Conservation (phyloP, 208 protist species). For the Trypanosoma scelopori region DNA sequence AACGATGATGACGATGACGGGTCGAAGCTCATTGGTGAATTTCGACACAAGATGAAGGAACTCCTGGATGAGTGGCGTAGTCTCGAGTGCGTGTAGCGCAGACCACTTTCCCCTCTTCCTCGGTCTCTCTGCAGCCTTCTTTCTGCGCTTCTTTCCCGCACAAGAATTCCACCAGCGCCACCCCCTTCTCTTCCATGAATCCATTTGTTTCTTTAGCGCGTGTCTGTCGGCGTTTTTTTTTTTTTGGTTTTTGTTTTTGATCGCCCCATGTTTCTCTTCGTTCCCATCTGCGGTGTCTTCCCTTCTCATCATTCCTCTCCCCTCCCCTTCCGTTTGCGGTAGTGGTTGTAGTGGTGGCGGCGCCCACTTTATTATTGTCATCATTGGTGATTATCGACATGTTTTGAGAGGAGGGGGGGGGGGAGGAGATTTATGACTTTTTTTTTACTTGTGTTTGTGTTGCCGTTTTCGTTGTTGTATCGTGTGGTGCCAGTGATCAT, state of each 20-base stretch:
- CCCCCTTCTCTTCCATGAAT: neutral
- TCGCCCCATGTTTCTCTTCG: neutral
- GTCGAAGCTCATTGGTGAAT: conserved; percentile 18
- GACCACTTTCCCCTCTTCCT: too few relatives aligned
- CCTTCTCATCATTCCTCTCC: too few relatives aligned
- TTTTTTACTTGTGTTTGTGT: too few relatives aligned
- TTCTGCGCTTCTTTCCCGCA: neutral
- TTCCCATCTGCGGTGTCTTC: neutral
- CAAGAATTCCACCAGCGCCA: neutral
- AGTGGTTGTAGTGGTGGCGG: too few relatives aligned
- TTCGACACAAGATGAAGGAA: conserved; percentile 23
- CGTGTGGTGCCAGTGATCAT: too few relatives aligned
- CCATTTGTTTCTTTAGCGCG: neutral
- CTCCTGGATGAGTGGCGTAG: conserved; percentile 24
- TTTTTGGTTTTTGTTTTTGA: neutral
- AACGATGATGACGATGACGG: conserved; percentile 2
- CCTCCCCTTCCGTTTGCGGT: too few relatives aligned
- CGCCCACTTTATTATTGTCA: too few relatives aligned
- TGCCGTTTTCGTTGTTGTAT: neutral
- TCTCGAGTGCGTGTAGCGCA: conserved; percentile 7
- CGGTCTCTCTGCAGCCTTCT: neutral
- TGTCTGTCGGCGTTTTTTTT: neutral
- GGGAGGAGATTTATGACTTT: too few relatives aligned
- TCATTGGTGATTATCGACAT: too few relatives aligned
- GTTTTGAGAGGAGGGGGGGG: too few relatives aligned